Percentiles rank a stretch among this genome's conserved stretches.
Conservation (phyloP, 2,329 filamentous ascomycete genomes). For the Calonectria leucothoes region DNA sequence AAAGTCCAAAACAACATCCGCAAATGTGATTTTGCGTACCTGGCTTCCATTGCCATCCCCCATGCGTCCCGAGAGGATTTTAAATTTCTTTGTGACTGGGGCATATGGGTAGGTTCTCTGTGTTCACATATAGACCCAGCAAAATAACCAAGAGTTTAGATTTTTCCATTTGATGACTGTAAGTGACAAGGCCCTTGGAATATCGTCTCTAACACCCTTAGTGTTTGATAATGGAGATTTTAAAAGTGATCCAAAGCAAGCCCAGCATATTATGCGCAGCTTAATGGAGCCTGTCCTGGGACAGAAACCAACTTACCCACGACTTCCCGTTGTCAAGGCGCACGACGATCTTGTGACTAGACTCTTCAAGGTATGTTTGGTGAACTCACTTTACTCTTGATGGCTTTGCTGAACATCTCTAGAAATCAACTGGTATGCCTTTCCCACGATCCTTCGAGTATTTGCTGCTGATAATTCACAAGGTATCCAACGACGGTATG, state of each 20-base stretch:
- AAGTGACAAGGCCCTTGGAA: background rate
- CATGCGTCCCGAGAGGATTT: background rate
- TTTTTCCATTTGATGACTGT: conserved; percentile 7
- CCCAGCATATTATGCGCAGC: background rate
- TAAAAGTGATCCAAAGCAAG: background rate
- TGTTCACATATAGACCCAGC: background rate
- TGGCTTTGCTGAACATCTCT: background rate
- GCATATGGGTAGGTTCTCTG: background rate
- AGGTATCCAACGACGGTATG: background rate
- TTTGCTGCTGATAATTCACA: background rate
- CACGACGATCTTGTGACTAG: background rate
- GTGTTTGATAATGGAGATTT: background rate
- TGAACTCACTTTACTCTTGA: too few species aligned
- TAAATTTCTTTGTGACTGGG: background rate
- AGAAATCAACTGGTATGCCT: background rate
- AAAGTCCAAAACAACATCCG: background rate
- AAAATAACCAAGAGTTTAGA: background rate
- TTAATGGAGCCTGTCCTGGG: background rate
- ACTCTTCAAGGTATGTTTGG: background rate
- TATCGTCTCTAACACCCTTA: background rate
- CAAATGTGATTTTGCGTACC: background rate
- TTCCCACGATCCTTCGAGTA: accelerated
- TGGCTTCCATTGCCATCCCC: background rate
- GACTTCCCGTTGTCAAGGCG: background rate
- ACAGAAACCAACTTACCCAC: background rate